Conservation (phyloP, 306 rosid species). For the Spatholobus suberectus region DNA sequence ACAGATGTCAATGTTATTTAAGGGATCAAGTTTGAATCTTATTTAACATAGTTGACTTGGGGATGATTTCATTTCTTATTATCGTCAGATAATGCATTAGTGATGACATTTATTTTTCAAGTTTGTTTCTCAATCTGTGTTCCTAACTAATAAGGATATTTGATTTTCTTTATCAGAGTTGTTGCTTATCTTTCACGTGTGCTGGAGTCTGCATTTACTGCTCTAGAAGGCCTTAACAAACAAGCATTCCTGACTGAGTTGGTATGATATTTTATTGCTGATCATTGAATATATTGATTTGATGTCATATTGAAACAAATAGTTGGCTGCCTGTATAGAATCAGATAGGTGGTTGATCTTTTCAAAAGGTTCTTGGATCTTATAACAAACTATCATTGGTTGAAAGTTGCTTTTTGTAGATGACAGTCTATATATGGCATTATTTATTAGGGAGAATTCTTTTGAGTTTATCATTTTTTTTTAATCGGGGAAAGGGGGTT, state of each 20-base stretch:
- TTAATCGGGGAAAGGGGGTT: background rate
- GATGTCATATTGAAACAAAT: constrained; percentile 27
- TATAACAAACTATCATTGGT: constrained; percentile 4
- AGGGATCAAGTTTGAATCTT: constrained; percentile 27
- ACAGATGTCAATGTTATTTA: background rate
- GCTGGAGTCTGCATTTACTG: constrained; percentile 93
- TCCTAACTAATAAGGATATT: constrained; percentile 37
- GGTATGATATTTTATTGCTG: constrained; percentile 57
- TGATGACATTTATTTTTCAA: background rate
- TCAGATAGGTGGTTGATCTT: background rate
- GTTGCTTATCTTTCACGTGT: constrained; percentile 98
- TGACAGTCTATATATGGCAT: background rate
- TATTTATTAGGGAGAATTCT: background rate
- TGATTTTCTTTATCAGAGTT: constrained; percentile 66
- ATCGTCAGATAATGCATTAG: background rate
- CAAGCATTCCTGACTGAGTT: constrained; percentile 95
- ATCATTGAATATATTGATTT: constrained; percentile 26
- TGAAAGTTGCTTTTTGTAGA: background rate
- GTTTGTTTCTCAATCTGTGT: background rate
- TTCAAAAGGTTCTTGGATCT: background rate
- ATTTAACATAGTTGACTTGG: constrained; percentile 3
- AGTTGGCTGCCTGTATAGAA: constrained; percentile 19
- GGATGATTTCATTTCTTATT: constrained; percentile 14
- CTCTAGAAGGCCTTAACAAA: constrained; percentile 95
- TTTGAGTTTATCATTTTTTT: constrained; percentile 12